Base-by-base conservation (phyloP, 495 filamentous ascomycete species). In the Penicillium argentinense region DNA sequence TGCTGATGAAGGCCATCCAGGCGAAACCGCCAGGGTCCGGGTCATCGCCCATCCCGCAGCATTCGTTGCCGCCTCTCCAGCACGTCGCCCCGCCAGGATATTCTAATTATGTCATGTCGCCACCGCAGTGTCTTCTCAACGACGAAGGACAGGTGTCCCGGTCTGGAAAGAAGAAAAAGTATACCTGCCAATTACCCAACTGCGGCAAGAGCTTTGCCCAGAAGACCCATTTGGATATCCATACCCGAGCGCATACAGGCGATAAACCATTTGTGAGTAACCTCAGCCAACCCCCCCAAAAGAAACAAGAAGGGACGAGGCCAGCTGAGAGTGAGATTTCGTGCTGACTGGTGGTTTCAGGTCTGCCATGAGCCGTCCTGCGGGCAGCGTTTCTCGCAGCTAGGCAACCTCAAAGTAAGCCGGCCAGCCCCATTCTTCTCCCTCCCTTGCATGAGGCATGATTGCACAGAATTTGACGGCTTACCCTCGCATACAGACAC, bases 171-270 rank as follows among this genome's bases (percentile, higher is more conserved):
- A 69, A 68, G 48, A 62, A 63, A 37, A 80, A 82, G 56, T 93
- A 93, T 59, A 68, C 79, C 19, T 97, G 92, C 67, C 80, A 76
- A 17, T 78, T 91, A 24, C 77, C 82, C 9, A 79, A 83, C 11
- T 97, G 92, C 57, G 72, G 77, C 46, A 96, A 93, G 71, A 81
- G 75, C 50, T 96, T 96, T 66, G 81, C 82, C 45, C 92, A 97
- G 62, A 96, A 92, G 66, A 97, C 91, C 2, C 91, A 97, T 62
- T 77, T 96, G 27, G 89, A 95, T 48, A 97, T 95, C 27, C 92
- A 97, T 58, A 86, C 78, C 33, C 80, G 92, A 58, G 85, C 90
- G 7, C 92, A 97, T 59, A 96, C 91, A 3, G 92, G 92, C 14
- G 82, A 90, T 37, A 89, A 90, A 52, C 92, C 92, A 49, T 96